Evolutionary conservation across 2,329 filamentous ascomycete species (phyloP), one percentile per base, ranked within the genome.

Genomic region (Drechmeria coniospora): DNA sequence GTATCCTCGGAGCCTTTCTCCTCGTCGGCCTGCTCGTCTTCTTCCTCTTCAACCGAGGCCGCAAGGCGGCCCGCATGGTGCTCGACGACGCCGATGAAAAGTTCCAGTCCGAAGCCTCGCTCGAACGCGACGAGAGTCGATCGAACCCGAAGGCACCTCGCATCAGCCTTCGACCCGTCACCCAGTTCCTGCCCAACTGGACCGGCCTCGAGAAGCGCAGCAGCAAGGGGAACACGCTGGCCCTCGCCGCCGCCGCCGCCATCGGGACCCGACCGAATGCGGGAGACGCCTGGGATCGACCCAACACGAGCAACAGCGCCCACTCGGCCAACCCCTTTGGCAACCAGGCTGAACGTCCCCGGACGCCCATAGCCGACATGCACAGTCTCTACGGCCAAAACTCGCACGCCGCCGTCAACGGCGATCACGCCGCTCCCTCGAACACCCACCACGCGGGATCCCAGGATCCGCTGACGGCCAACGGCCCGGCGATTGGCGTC

Each of bases 121-220:
- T 35, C 55, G 7, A 53, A 13, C 26, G 25, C 36, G 30, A 6
- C 10, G 20, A 31, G 7, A 26, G 18, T 10, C 28, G 27, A 14
- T 27, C 30, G 18, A 30, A 65, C 58, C 36, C 56, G 50, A 36
- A 59, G 63, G 75, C 84, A 24, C 83, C 84, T n/a, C 77, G 77
- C 36, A 65, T 94, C 35, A 92, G 82, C 45, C 64, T 93, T 29
- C 77, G 83, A 27, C 84, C 84, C 3, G 69, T 90, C 26, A 87
- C 82, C 22, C 74, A 90, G 43, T 86, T 93, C 54, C 64, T 81
- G 21, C 79, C 82, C 5, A 74, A 70, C 44, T 65, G 43, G 39
- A 52, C 51, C 24, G 21, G 27, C 30, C 43, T 57, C 6, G 64
- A 68, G 30, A 61, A 63, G 45, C 56, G 61, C 27, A 46, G 51